These are phyloP conservation scores for Aquilaria agallochum DNA, from an alignment of 441 rosid genomes.

Conservation along the genomic window DNA sequence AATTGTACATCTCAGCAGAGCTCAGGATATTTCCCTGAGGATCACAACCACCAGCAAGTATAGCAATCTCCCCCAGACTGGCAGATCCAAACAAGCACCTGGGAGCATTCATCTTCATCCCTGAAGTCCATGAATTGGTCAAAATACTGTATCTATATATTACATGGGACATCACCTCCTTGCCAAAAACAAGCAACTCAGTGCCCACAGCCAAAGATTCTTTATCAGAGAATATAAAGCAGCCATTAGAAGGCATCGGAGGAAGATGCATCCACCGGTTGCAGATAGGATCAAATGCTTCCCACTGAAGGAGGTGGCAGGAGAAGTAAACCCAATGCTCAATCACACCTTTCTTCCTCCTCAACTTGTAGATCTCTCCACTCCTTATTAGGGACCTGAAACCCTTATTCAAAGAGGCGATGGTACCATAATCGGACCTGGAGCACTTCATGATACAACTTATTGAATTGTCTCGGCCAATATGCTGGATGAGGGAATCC, in stretches of 20 bases:
- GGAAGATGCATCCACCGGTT: slow-evolving; percentile 88
- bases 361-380: slow-evolving; percentile 66
- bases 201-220: slow-evolving; percentile 98
- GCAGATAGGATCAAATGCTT: slow-evolving; percentile 76
- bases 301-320: slow-evolving; percentile 83
- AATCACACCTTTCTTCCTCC: slow-evolving; percentile 49
- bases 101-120: slow-evolving; percentile 75
- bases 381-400: slow-evolving; percentile 66
- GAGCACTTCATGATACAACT: slow-evolving; percentile 73
- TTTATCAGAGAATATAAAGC: slow-evolving; percentile 74
- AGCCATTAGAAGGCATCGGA: slow-evolving; percentile 66
- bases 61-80: slow-evolving; percentile 85
- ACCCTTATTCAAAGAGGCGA: slow-evolving; percentile 65
- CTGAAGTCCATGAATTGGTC: slow-evolving; percentile 82
- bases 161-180: slow-evolving; percentile 59
- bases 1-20: slow-evolving; percentile 86
- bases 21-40: slow-evolving; percentile 53
- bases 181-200: slow-evolving; percentile 88
- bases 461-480: slow-evolving; percentile 76
- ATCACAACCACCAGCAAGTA: slow-evolving; percentile 95
- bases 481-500: slow-evolving; percentile 57
- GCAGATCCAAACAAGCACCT: slow-evolving; percentile 97
- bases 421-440: slow-evolving; percentile 76
- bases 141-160: slow-evolving; percentile 83
- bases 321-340: slow-evolving; percentile 98